Evolutionary conservation across 2,329 filamentous ascomycete species (phyloP), one percentile per base, ranked within the genome.

Genomic region (Fusarium incarnatum): DNA sequence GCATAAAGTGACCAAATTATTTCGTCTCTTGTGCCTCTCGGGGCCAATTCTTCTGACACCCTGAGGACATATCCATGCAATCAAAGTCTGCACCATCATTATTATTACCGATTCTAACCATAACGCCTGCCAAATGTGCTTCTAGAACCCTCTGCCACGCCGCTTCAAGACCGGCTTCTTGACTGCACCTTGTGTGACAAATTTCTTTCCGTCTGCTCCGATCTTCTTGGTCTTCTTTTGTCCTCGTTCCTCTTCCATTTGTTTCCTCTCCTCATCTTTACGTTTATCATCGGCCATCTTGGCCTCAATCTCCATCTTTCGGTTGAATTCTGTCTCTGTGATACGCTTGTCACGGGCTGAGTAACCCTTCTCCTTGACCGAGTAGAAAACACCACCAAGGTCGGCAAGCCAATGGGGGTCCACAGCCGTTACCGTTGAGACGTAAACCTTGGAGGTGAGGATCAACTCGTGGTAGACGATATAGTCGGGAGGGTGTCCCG

Each of bases 401-500:
- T 99, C 96, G 9, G 96, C 96, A 42, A 99, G 88, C 96, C 96
- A 99, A 78, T 97, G 94, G 55, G 96, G 95, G 79, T 99, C 96
- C 3, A 99, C 96, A 2, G 94, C 89, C 7, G 96, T 99, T 12
- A 99, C 96, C 7, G 94, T 97, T 5, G 93, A 97, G 90, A 99
- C 98, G 83, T 98, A 99, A 79, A 98, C 96, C 78, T 97, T 98
- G 60, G 91, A 93, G 1, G 96, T 99, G 65, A 99, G 88, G 74
- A 99, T 97, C 62, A 99, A 88, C 81, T 99, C 96, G 84, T 99
- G 96, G 81, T 99, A 99, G 44, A 99, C 90, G 55, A 99, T 94
- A 77, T 98, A 98, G 78, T 99, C 96, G 2, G 97, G 96, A 25
- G 97, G 88, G 80, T 97, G 97, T 6, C 96, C 96, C 2, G 96